These are phyloP conservation scores for Pythium phragmiticola DNA, from an alignment of 352 stramenopile genomes.

Conservation along the genomic window DNA sequence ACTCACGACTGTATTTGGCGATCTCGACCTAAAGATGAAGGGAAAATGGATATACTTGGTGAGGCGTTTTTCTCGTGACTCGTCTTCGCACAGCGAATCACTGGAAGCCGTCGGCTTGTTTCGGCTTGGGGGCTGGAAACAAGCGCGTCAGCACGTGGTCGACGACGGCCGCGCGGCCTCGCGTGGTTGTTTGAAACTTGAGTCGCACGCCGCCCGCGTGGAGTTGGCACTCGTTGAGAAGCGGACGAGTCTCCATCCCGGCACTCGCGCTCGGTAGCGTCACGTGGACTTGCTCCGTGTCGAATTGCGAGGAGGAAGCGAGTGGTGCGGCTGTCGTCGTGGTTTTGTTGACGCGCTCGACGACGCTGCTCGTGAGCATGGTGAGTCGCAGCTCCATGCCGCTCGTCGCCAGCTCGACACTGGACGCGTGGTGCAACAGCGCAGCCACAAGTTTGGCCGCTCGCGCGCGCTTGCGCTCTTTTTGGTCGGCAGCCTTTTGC, in stretches of 20 bases:
- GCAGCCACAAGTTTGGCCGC: slow-evolving; percentile 52
- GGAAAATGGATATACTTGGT: neutral
- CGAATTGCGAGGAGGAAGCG: slow-evolving; percentile 25
- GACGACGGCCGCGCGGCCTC: slow-evolving; percentile 54
- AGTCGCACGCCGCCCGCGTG: slow-evolving; percentile 40
- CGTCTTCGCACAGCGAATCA: neutral
- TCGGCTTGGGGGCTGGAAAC: slow-evolving; percentile 2
- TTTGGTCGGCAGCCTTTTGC: slow-evolving; percentile 1
- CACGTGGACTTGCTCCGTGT: slow-evolving; percentile 46
- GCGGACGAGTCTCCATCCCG: slow-evolving; percentile 46
- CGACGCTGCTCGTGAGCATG: slow-evolving; percentile 44
- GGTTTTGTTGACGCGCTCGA: slow-evolving; percentile 33
- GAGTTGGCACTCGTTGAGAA: slow-evolving; percentile 55
- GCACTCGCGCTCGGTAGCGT: slow-evolving; percentile 28
- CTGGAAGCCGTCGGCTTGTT: neutral
- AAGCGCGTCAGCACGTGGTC: slow-evolving; percentile 40
- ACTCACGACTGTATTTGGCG: slow-evolving; percentile 41
- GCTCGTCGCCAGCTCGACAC: slow-evolving; percentile 47
- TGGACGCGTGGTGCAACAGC: slow-evolving; percentile 50
- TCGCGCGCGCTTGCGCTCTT: slow-evolving; percentile 22
- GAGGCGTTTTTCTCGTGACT: too few species aligned
- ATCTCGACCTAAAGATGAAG: slow-evolving; percentile 54
- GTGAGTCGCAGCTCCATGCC: slow-evolving; percentile 48
- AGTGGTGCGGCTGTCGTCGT: neutral
- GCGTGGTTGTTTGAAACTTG: slow-evolving; percentile 55